Base-by-base conservation (phyloP, 2,329 filamentous ascomycete genomes). In the Lachnellula suecica region DNA sequence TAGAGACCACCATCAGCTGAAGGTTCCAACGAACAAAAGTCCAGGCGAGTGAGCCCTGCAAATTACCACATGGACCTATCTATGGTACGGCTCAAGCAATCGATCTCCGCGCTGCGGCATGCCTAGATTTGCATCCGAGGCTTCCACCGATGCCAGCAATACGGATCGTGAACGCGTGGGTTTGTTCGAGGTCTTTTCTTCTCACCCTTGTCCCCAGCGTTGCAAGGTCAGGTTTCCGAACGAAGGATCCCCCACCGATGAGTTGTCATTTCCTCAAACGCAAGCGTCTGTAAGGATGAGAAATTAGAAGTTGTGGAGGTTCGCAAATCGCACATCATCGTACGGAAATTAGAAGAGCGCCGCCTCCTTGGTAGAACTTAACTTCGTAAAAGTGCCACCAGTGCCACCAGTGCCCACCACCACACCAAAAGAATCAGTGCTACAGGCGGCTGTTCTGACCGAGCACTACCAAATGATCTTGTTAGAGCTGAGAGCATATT, bases 51-150 rank as follows among this genome's bases (percentile, higher is more conserved):
- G 27, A 34, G 25, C 20, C 22, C 7, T 37, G 7, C 5, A 8
- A 9, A 37, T 31, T 31, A 17, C 34, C 17, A 37, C 34, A 37
- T 37, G 34, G 34, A 17, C 17, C 15, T n/a, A n/a, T 20, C 17
- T 11, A 23, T 42, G 40, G 20, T 23, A 42, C 40, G 40, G 40
- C 40, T 42, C 40, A 42, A 42, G n/a, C 23, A 10, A 25, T 42
- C 34, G 40, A 24, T 23, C 20, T 42, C 22, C 34, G 24, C 20
- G 45, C 34, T 44, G 22, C 45, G 34, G 45, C 44, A 25, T 47
- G 29, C 45, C 25, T 34, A 24, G 22, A 22, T 27, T 48, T 48
- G 45, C 45, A 41, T 40, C 34, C 45, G 45, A 48, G 45, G 38
- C 45, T 41, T 48, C 20, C 20, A 48, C 35, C 45, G 35, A 48